These are phyloP conservation scores for Teratosphaeria gauchensis DNA, from an alignment of 2,329 filamentous ascomycete genomes.

Conservation along the genomic window DNA sequence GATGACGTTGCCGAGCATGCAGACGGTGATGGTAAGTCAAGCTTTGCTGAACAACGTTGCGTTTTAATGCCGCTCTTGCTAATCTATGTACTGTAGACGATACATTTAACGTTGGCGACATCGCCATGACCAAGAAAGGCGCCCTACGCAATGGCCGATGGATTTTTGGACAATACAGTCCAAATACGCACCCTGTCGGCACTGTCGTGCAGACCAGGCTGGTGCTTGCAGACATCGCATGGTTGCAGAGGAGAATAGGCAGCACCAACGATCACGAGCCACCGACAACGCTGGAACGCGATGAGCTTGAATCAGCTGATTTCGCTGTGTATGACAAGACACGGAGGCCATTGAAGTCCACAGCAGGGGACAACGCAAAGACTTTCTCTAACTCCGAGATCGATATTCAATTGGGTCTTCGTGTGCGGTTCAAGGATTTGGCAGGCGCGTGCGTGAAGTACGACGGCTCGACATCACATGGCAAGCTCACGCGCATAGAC, in stretches of 20 bases:
- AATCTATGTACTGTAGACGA: not conserved
- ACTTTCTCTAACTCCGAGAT: constrained; percentile 26
- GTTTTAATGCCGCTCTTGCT: not conserved
- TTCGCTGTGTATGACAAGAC: constrained; percentile 36
- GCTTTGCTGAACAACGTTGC: not conserved
- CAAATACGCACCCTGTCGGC: constrained; percentile 41
- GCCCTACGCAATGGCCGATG: constrained; percentile 44
- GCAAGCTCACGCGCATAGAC: constrained; percentile 36
- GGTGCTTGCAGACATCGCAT: constrained; percentile 39
- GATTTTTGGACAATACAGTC: constrained; percentile 43
- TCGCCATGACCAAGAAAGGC: constrained; percentile 42
- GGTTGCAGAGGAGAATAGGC: constrained; percentile 38
- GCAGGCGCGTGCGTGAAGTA: constrained; percentile 44
- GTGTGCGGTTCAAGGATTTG: constrained; percentile 48
- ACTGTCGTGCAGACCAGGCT: constrained; percentile 43
- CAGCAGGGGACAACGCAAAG: not conserved
- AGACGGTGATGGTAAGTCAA: constrained; percentile 8
- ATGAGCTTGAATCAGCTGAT: constrained; percentile 33
- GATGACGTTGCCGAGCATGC: constrained; percentile 32
- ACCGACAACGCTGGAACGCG: constrained; percentile 17
- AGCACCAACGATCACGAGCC: constrained; percentile 15
- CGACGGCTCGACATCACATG: constrained; percentile 28
- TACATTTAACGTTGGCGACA: constrained; percentile 38
- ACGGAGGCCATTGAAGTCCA: constrained; percentile 9
- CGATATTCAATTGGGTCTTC: constrained; percentile 19